Base-by-base conservation (phyloP, 495 filamentous ascomycete genomes). In the Emericellopsis terricola region DNA sequence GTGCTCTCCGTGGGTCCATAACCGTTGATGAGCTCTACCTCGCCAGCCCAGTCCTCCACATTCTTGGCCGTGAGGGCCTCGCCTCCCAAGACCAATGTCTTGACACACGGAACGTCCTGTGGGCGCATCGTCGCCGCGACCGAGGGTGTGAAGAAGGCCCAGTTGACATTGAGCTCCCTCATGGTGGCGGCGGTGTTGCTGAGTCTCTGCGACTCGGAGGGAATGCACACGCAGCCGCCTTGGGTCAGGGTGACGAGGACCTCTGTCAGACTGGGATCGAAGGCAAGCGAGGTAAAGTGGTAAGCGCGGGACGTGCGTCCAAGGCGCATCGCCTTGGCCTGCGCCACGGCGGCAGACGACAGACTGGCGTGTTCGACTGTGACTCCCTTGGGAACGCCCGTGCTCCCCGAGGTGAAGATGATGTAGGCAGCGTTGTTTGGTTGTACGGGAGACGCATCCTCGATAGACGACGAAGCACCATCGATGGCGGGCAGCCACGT, bases 281-380 rank as follows among this genome's bases (percentile, higher is more conserved):
- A 78, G 1, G 71, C 70, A 44, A 71, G 78, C 28, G 71, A 71
- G 3, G 76, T 72, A 35, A 78, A 70, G 38, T 83, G 76, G 41
- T 82, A 59, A 4, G 73, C 62, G 4, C 71, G 53, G 7, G 18
- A 18, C 19, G 6, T 9, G 10, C 8, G 8, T 8, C 19, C 21
- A 13, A 34, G 21, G 10, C 32, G 11, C 3, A 34, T 15, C 14
- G 9, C 3, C 0, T 20, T 19, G 0, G 14, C 20, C 31, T 33
- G 31, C 13, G 18, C 16, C 2, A 9, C n/a, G 11, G 20, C 9
- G 9, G 31, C 31, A 9, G 14, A 9, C 13, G 31, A 6, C 6
- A 6, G 23, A 11, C 11, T 26, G 6, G 6, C 6, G n/a, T 35
- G 33, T 15, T 23, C 21, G 9, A 35, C 24, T 13, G 27, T 15